These are phyloP conservation scores for Coniferiporia sulphurascens DNA, from an alignment of 1,284 basidiomycete genomes.

Conservation along the genomic window DNA sequence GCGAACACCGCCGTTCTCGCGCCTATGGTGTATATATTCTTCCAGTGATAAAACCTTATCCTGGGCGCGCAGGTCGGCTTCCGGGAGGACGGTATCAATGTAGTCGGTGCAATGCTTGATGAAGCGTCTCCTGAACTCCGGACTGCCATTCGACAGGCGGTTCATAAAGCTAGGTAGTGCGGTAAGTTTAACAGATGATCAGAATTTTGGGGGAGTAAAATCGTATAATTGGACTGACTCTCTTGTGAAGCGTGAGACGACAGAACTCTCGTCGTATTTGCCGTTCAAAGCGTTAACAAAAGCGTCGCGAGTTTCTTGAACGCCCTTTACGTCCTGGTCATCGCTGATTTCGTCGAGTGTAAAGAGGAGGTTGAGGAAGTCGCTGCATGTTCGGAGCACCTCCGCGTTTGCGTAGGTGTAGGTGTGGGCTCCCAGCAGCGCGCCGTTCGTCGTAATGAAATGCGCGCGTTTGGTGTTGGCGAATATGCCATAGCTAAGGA, in stretches of 20 bases:
- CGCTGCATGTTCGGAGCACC: slow-evolving; percentile 54
- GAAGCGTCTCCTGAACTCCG: slow-evolving; percentile 26
- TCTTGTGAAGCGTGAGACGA: slow-evolving; percentile 25
- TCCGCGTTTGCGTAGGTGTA: slow-evolving; percentile 57
- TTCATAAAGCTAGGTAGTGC: slow-evolving; percentile 6
- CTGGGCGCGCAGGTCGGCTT: slow-evolving; percentile 33
- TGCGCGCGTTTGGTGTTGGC: slow-evolving; percentile 54
- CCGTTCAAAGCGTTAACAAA: slow-evolving; percentile 51
- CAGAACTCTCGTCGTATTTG: slow-evolving; percentile 43
- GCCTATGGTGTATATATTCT: slow-evolving; percentile 32
- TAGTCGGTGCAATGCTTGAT: slow-evolving; percentile 32
- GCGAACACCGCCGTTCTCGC: slow-evolving; percentile 38
- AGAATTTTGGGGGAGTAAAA: not conserved
- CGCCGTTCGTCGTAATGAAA: slow-evolving; percentile 55
- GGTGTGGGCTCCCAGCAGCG: slow-evolving; percentile 56
- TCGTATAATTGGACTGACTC: slow-evolving; percentile 1
- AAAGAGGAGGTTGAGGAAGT: slow-evolving; percentile 63
- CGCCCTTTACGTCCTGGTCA: slow-evolving; percentile 54
- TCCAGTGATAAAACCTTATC: slow-evolving; percentile 30
- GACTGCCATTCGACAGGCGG: not conserved
- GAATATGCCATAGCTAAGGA: slow-evolving; percentile 54
- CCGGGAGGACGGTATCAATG: slow-evolving; percentile 32
- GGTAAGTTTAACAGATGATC: not conserved
- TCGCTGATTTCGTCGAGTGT: slow-evolving; percentile 68
- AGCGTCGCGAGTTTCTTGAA: slow-evolving; percentile 47